Evolutionary conservation across 768 basidiomycete genomes (phyloP), one percentile per base, ranked within the genome.

Genomic region (Cystofilobasidium capitatum): DNA sequence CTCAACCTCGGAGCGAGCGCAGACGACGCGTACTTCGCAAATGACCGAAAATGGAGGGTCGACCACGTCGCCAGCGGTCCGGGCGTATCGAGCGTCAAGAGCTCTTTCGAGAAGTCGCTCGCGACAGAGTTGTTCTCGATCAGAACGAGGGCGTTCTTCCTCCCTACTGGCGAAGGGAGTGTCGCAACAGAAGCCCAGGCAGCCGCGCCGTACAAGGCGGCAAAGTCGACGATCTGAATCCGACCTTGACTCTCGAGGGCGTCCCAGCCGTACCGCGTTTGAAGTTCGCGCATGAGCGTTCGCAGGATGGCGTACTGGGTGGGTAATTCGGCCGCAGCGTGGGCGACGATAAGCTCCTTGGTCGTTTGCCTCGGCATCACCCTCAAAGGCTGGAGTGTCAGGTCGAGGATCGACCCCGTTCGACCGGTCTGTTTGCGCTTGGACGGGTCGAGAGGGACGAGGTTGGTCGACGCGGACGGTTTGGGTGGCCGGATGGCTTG

Each of bases 191-290:
- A 39, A 0, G 68, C 66, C 68, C 68, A 69, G 13, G 62, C 63
- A 3, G 20, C 62, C 0, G 62, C 57, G 35, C 68, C 68, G 26
- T 64, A 59, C 3, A 47, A 45, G 33, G 57, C 58, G 3, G 54
- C 57, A 54, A 69, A 69, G 51, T 69, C 68, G 58, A 69, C 29
- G 26, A 69, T 49, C 62, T 69, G 68, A 31, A 69, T 40, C 24
- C 62, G 62, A 33, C 62, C 68, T 31, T 58, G n/a, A 8, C 49
- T n/a, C 22, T 59, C 55, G 29, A 42, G 40, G 7, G 26, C 10
- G 24, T 58, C 39, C 68, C 68, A 69, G 33, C 68, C 68, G 29
- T 33, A 59, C 17, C 62, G n/a, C n/a, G 13, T 35, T 35, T 65
- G 39, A 7, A 69, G 39, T 42, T 69, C 68, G 42, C 55, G 45